Percentiles rank a stretch among this genome's conserved stretches.
These are phyloP conservation scores for Trichoderma koningii DNA, from an alignment of 2,329 filamentous ascomycete genomes.

Conservation along the genomic window DNA sequence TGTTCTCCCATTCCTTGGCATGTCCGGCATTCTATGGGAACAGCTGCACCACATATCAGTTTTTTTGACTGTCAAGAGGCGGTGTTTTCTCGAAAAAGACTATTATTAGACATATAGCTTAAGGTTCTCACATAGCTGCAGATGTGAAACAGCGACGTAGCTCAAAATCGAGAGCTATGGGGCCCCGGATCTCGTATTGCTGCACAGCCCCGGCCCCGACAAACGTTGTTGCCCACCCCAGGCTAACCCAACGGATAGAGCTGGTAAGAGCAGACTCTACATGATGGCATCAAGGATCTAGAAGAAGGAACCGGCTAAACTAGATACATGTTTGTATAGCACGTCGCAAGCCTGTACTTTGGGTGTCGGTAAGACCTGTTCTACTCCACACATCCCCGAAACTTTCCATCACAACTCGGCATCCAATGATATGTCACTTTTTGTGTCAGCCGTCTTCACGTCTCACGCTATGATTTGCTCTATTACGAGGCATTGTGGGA, in stretches of 20 bases:
- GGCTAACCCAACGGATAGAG: neutral
- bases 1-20: neutral
- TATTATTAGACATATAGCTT: neutral
- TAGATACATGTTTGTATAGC: neutral
- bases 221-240: neutral
- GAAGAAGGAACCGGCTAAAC: neutral
- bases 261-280: neutral
- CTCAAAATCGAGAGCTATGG: conserved; percentile 10
- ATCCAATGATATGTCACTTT: neutral
- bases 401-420: too few relatives aligned
- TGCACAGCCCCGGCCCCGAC: neutral
- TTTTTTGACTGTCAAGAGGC: neutral
- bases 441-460: neutral
- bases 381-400: too few relatives aligned
- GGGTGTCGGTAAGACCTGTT: too few relatives aligned
- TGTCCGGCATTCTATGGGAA: neutral
- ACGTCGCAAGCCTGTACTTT: neutral
- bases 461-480: neutral
- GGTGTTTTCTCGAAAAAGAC: neutral
- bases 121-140: neutral
- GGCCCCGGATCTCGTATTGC: conserved; percentile 11
- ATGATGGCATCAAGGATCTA: neutral
- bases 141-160: neutral
- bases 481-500: neutral
- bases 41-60: neutral